Evolutionary conservation across 306 rosid genomes (phyloP).

Genomic region (Trichosanthes cucumerina): DNA sequence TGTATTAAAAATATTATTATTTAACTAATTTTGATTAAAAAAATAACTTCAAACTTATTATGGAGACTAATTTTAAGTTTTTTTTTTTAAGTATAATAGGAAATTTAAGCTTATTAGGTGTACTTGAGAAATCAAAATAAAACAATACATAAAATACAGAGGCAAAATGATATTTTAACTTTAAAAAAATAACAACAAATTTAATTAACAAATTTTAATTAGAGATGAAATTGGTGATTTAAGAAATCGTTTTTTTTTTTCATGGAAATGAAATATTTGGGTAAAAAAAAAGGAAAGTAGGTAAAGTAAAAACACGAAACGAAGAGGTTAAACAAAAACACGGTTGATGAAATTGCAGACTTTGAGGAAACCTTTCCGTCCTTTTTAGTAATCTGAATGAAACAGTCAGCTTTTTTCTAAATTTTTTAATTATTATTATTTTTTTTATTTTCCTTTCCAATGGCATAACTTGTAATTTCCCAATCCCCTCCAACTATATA

Average conservation of each 20-base stretch:
- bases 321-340: background rate
- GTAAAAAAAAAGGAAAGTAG: background rate
- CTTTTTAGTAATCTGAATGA: background rate
- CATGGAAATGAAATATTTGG: background rate
- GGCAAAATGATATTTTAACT: too few relatives aligned
- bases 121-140: too few relatives aligned
- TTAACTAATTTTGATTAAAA: too few relatives aligned
- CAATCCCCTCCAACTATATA: background rate
- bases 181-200: too few relatives aligned
- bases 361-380: background rate
- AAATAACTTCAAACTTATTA: too few relatives aligned
- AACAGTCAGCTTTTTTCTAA: background rate
- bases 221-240: too few relatives aligned
- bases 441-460: background rate
- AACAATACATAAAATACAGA: too few relatives aligned
- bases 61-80: too few relatives aligned
- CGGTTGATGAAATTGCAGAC: background rate
- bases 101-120: too few relatives aligned
- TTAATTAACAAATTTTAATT: too few relatives aligned
- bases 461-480: background rate
- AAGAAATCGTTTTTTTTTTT: background rate
- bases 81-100: too few relatives aligned
- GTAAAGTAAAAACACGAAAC: background rate
- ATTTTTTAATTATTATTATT: background rate
- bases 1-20: too few relatives aligned